Base-by-base conservation (phyloP, 257 asterid species). In the Prunella vulgaris region DNA sequence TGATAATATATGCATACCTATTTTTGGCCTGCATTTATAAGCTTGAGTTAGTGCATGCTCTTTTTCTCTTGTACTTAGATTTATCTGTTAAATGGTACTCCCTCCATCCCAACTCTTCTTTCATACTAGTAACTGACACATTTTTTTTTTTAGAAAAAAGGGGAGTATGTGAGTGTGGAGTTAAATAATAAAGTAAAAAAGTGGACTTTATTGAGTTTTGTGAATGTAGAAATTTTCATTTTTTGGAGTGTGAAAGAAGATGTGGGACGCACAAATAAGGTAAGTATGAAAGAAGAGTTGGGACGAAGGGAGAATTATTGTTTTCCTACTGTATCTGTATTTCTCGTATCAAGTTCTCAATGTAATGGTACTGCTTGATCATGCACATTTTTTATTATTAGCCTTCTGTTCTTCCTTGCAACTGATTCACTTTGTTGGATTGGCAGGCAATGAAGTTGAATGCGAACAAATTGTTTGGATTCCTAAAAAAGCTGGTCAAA, bases 391-490 rank as follows among this genome's bases (percentile, higher is more conserved):
- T n/a, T 18, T 68, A 37, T 62, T n/a, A n/a, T 67, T 44, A 7
- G 35, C 44, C 67, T 22, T 37, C 35, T 66, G 21, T 38, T 53
- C 48, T 37, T 77, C 30, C 46, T 44, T 74, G 69, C 27, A 62
- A 32, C 57, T 40, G 78, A 73, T 73, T 33, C 38, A 49, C 24
- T n/a, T 67, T 82, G 72, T 77, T 79, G 68, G 61, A 67, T 83
- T 81, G 56, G 62, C 90, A 93, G 99, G 99, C 73, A 93, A 93
- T 81, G 99, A 93, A 82, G 99, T 93, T 78, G 99, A 93, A 77
- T 93, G 99, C 61, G 99, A 90, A 83, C 97, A 93, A 74, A 87
- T 93, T 76, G 93, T 93, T 53, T 93, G 99, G 99, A 75, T 89
- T 81, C 96, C 97, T 44, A 86, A 82, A 84, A 86, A 67, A 75